Percentiles rank a stretch among this genome's conserved stretches.
Conservation (phyloP, 768 basidiomycete genomes). For the Phallus indusiatus region DNA sequence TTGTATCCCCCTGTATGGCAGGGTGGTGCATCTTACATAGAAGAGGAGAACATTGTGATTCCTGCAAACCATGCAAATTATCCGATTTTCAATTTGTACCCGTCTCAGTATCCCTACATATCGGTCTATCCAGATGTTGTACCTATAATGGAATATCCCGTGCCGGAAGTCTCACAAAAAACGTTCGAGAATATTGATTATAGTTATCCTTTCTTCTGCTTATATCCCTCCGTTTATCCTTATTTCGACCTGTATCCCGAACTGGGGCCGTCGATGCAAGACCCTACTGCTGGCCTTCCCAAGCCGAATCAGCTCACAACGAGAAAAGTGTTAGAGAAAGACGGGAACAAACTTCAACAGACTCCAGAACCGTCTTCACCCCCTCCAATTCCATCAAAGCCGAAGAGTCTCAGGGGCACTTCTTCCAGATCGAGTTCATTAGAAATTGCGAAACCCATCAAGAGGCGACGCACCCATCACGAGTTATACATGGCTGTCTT, state of each 20-base stretch:
- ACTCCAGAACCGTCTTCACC: background rate
- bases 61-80: background rate
- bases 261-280: background rate
- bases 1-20: background rate
- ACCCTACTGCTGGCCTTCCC: background rate
- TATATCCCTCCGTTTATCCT: conserved; percentile 13
- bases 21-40: background rate
- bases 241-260: conserved; percentile 20
- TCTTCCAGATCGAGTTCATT: background rate
- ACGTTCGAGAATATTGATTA: background rate
- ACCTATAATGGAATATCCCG: background rate
- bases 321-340: background rate
- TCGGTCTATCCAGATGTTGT: background rate
- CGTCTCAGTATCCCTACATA: background rate
- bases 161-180: background rate
- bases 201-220: background rate
- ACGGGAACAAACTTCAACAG: background rate
- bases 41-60: background rate
- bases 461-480: conserved; percentile 27
- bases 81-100: background rate
- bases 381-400: background rate
- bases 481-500: conserved; percentile 27
- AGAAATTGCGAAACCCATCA: background rate
- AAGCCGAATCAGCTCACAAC: background rate
- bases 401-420: background rate